These are phyloP conservation scores for Mycena rosella DNA, from an alignment of 768 basidiomycete genomes.

Conservation along the genomic window DNA sequence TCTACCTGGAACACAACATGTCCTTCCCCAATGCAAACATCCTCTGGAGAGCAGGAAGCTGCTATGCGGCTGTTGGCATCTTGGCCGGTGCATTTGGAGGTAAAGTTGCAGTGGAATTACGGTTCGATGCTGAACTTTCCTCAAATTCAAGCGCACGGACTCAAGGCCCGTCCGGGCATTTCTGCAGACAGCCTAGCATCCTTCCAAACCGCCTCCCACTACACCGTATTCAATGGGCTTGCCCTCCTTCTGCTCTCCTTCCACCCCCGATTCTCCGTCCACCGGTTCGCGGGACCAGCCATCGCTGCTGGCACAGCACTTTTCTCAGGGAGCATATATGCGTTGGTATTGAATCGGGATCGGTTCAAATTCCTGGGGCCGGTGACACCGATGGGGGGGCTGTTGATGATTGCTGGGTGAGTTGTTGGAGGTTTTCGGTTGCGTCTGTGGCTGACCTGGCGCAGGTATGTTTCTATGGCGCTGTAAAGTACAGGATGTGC, in stretches of 20 bases:
- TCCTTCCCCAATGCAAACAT: constrained; percentile 2
- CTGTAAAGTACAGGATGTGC: constrained; percentile 47
- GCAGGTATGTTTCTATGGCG: constrained; percentile 67
- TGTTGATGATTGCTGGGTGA: constrained; percentile 77
- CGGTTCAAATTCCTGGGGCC: constrained; percentile 70
- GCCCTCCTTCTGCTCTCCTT: constrained; percentile 71
- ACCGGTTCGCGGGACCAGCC: constrained; percentile 77
- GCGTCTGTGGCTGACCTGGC: constrained; percentile 17
- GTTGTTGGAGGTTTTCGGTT: constrained; percentile 38
- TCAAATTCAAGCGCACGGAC: constrained; percentile 63
- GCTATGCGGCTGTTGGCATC: constrained; percentile 62
- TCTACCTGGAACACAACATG: neutral
- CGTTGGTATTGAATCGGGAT: constrained; percentile 63
- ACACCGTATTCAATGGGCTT: constrained; percentile 80
- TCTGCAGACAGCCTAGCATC: constrained; percentile 66
- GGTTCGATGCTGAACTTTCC: constrained; percentile 1
- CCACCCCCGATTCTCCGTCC: constrained; percentile 70
- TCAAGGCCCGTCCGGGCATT: constrained; percentile 61
- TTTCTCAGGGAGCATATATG: constrained; percentile 76
- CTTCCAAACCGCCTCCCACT: constrained; percentile 74
- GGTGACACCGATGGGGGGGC: constrained; percentile 75
- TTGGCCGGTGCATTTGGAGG: constrained; percentile 75
- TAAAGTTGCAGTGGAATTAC: constrained; percentile 27
- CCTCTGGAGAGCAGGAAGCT: constrained; percentile 22
- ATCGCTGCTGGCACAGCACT: constrained; percentile 67